Percentiles rank a stretch among this genome's conserved stretches.
Evolutionary conservation across 352 stramenopile species (phyloP).

Genomic region (Pythium folliculosum): DNA sequence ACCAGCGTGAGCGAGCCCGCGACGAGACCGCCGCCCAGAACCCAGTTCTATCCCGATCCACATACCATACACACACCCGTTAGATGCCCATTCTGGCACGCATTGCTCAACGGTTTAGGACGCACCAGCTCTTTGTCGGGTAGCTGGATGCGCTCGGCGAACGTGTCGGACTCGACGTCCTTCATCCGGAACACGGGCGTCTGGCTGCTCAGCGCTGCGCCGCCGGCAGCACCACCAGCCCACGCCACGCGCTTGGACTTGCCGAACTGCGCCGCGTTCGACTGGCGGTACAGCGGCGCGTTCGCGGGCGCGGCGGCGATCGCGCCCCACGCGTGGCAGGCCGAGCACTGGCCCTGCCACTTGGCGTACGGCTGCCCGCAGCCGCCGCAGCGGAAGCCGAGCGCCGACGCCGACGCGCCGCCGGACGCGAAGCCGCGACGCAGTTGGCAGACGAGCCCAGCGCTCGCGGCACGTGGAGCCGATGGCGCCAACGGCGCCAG

Average conservation of each 20-base stretch:
- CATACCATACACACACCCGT: no score
- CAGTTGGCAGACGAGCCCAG: no score
- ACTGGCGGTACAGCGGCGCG: constrained; percentile 54
- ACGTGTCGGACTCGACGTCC: constrained; percentile 60
- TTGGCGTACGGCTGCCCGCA: constrained; percentile 77
- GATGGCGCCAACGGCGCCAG: neutral
- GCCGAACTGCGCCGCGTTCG: constrained; percentile 44
- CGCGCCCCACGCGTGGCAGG: constrained; percentile 91
- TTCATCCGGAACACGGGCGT: constrained; percentile 60
- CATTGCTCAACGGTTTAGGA: no score
- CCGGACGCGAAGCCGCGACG: constrained; percentile 2
- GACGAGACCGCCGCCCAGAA: constrained; percentile 96
- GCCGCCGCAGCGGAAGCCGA: constrained; percentile 24
- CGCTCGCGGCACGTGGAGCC: neutral
- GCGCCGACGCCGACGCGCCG: neutral
- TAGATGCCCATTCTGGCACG: no score
- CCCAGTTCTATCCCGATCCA: constrained; percentile 75
- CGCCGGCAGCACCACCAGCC: constrained; percentile 23
- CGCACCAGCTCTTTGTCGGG: constrained; percentile 70
- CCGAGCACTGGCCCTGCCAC: constrained; percentile 85
- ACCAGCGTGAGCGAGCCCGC: constrained; percentile 94
- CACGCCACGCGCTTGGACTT: constrained; percentile 38
- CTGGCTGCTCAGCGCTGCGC: neutral
- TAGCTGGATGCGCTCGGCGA: constrained; percentile 62
- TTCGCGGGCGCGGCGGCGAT: constrained; percentile 59